These are phyloP conservation scores for Alternaria triticimaculans DNA, from an alignment of 2,329 filamentous ascomycete genomes.

Conservation along the genomic window DNA sequence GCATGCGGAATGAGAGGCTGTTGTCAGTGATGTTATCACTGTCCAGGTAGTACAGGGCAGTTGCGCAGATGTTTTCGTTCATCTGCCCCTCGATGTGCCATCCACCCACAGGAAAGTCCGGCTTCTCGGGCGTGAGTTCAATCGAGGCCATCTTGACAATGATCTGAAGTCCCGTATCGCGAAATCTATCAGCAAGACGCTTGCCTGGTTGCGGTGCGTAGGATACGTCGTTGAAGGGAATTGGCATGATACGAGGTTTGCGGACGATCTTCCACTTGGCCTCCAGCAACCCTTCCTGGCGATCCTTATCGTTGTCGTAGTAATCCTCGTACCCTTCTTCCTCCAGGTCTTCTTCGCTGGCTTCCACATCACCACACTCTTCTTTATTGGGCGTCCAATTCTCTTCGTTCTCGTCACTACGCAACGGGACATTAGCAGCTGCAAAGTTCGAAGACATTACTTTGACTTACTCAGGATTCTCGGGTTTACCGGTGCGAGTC, in stretches of 20 bases:
- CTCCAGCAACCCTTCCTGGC: not conserved
- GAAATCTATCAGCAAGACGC: slow-evolving; percentile 21
- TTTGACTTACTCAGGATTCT: slow-evolving; percentile 1
- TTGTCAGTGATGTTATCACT: slow-evolving; percentile 63
- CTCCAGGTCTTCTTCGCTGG: not conserved
- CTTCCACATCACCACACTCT: not conserved
- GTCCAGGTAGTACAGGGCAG: slow-evolving; percentile 68
- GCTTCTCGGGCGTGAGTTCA: slow-evolving; percentile 64
- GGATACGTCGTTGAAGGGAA: slow-evolving; percentile 18
- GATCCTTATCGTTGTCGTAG: not conserved
- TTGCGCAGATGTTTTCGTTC: slow-evolving; percentile 71
- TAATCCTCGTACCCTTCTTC: not conserved
- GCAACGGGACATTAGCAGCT: not conserved
- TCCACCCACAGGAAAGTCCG: slow-evolving; percentile 59
- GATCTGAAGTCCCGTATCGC: slow-evolving; percentile 58
- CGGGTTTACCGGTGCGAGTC: slow-evolving; percentile 9
- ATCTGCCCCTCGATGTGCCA: slow-evolving; percentile 60
- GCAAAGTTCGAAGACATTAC: not conserved
- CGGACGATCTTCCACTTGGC: slow-evolving; percentile 24
- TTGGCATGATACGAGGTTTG: slow-evolving; percentile 23
- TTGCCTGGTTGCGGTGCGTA: slow-evolving; percentile 16
- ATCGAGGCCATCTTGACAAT: slow-evolving; percentile 69
- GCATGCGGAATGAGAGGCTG: slow-evolving; percentile 31
- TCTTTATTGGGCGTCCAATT: slow-evolving; percentile 24
- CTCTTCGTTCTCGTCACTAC: slow-evolving; percentile 19